Evolutionary conservation across 257 asterid genomes (phyloP).

Genomic region (Henckelia pumila): DNA sequence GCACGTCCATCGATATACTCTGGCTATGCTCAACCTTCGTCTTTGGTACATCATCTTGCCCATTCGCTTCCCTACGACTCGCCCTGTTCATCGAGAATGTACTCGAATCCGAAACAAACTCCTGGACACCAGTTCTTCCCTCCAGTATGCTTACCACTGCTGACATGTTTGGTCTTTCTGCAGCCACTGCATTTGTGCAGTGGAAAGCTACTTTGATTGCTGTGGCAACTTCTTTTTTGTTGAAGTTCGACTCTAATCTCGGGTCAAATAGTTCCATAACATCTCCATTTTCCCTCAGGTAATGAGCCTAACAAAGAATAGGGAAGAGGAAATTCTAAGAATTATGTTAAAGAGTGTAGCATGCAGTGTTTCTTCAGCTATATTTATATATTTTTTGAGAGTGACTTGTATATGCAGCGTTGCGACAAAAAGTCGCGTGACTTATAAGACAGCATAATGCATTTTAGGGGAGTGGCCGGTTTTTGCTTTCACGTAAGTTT

Average conservation of each 20-base stretch:
- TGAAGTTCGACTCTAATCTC: conserved; percentile 39
- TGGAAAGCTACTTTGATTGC: conserved; percentile 48
- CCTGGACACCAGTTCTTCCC: conserved; percentile 32
- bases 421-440: not conserved
- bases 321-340: not conserved
- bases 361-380: too few species aligned
- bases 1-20: not conserved
- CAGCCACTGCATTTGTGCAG: conserved; percentile 42
- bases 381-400: too few species aligned
- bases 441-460: too few species aligned
- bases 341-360: not conserved
- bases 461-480: too few species aligned
- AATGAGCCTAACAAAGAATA: conserved; percentile 48
- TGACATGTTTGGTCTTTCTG: conserved; percentile 64
- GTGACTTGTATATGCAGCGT: too few species aligned
- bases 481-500: too few species aligned
- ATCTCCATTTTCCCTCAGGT: conserved; percentile 40
- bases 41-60: not conserved
- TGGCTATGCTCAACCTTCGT: not conserved
- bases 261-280: conserved; percentile 55
- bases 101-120: conserved; percentile 22
- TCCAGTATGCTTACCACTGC: conserved; percentile 61
- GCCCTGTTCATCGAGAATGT: not conserved
- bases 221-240: conserved; percentile 34
- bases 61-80: not conserved